Conservation (phyloP, 2,329 filamentous ascomycete genomes). For the Ascochyta lentis region DNA sequence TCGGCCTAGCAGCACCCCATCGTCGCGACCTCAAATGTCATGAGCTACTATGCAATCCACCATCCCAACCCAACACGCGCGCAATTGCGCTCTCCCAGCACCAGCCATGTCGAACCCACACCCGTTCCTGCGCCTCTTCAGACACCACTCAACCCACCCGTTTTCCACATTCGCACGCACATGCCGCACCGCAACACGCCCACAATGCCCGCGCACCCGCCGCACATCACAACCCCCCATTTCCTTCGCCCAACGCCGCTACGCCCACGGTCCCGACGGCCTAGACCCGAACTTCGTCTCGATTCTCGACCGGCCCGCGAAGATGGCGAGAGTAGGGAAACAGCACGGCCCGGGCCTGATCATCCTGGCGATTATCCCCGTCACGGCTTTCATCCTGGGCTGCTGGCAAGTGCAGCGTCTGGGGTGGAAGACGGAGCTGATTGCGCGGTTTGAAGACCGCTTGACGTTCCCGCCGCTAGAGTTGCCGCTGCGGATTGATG, state of each 20-base stretch:
- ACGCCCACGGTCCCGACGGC: conserved; percentile 59
- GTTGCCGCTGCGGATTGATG: conserved; percentile 82
- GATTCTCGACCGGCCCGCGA: conserved; percentile 83
- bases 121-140: conserved; percentile 43
- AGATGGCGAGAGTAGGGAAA: conserved; percentile 76
- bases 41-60: neutral
- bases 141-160: conserved; percentile 31
- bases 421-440: conserved; percentile 90
- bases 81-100: neutral
- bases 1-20: conserved; percentile 12
- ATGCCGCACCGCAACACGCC: conserved; percentile 27
- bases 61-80: neutral
- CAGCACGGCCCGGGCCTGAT: conserved; percentile 82
- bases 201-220: conserved; percentile 45
- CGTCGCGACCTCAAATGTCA: neutral
- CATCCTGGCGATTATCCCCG: conserved; percentile 83
- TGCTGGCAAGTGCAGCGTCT: conserved; percentile 96
- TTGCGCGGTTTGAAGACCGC: conserved; percentile 91
- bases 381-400: conserved; percentile 88
- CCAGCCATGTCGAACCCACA: conserved; percentile 44
- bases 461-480: conserved; percentile 85
- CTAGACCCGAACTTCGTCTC: conserved; percentile 78
- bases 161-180: conserved; percentile 8
- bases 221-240: conserved; percentile 27
- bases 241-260: conserved; percentile 22